A percentile compares a stretch with the other conserved stretches of the same genome.
These are phyloP conservation scores for Cryptococcus sp. DNA, from an alignment of 1,284 basidiomycete species.

Conservation along the genomic window DNA sequence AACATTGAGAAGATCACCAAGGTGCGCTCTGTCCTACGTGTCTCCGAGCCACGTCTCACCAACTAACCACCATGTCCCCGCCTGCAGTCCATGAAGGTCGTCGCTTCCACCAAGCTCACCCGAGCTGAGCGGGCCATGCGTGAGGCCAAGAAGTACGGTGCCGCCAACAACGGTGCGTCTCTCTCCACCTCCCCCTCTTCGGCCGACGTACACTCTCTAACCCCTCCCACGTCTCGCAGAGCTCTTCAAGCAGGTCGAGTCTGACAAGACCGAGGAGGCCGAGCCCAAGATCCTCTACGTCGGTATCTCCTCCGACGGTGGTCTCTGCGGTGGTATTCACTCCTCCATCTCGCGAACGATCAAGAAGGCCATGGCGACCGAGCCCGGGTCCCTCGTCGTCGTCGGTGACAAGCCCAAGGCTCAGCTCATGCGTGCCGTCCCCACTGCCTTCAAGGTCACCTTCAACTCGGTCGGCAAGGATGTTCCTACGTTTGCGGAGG, in stretches of 20 bases:
- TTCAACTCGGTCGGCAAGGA: slow-evolving; percentile 98
- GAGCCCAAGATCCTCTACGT: slow-evolving; percentile 76
- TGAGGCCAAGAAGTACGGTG: slow-evolving; percentile 89
- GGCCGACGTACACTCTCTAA: neutral
- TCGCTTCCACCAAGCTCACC: slow-evolving; percentile 94
- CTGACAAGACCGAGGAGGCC: slow-evolving; percentile 54
- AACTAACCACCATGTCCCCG: neutral
- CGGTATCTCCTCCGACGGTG: slow-evolving; percentile 96
- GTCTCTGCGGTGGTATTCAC: slow-evolving; percentile 99
- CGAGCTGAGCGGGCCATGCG: slow-evolving; percentile 95
- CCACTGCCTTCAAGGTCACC: slow-evolving; percentile 71
- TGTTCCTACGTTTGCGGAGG: slow-evolving; percentile 95
- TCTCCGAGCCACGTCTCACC: neutral
- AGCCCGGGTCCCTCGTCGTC: slow-evolving; percentile 70
- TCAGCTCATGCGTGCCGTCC: slow-evolving; percentile 71
- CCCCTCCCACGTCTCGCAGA: slow-evolving; percentile 54
- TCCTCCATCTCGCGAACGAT: slow-evolving; percentile 91
- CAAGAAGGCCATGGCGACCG: slow-evolving; percentile 61
- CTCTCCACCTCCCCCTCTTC: neutral
- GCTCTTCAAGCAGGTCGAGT: slow-evolving; percentile 67
- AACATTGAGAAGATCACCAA: slow-evolving; percentile 99
- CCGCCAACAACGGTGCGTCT: slow-evolving; percentile 81
- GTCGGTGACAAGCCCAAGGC: slow-evolving; percentile 98
- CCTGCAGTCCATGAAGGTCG: slow-evolving; percentile 95
- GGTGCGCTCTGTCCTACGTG: slow-evolving; percentile 55